Conservation (phyloP, 768 basidiomycete species). For the Suillus tomentosus region DNA sequence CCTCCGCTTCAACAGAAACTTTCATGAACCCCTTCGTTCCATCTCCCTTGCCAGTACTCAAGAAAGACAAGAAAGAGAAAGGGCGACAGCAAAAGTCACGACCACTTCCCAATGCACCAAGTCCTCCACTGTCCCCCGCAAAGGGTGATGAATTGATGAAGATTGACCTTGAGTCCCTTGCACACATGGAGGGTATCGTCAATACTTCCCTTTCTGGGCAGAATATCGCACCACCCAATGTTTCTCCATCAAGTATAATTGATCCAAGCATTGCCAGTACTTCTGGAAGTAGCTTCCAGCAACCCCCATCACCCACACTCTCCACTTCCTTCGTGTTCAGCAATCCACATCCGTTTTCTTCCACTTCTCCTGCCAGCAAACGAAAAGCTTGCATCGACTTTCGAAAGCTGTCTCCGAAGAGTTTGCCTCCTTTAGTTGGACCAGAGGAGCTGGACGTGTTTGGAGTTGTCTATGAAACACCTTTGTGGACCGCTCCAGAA, state of each 20-base stretch:
- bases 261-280: conserved; percentile 38
- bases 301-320: conserved; percentile 40
- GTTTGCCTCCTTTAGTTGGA: conserved; percentile 24
- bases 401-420: conserved; percentile 58
- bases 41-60: conserved; percentile 22
- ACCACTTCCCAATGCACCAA: conserved; percentile 26
- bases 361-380: conserved; percentile 21
- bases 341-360: conserved; percentile 35
- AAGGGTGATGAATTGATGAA: conserved; percentile 22
- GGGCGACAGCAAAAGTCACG: conserved; percentile 22
- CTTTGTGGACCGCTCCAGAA: conserved; percentile 68
- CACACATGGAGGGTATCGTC: conserved; percentile 83
- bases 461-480: conserved; percentile 27
- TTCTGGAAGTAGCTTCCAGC: conserved; percentile 40
- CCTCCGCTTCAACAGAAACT: conserved; percentile 6
- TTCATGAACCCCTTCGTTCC: conserved; percentile 16
- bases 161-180: conserved; percentile 33
- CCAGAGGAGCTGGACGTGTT: conserved; percentile 14
- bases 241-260: conserved; percentile 20
- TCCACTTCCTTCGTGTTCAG: conserved; percentile 35
- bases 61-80: conserved; percentile 38
- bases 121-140: conserved; percentile 22
- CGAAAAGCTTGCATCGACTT: conserved; percentile 28
- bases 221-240: conserved; percentile 21
- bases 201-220: conserved; percentile 34